phyloP scores from a whole-genome alignment of 371 early-diverging fungal genomes.

The Apophysomyces ossiformis region DNA sequence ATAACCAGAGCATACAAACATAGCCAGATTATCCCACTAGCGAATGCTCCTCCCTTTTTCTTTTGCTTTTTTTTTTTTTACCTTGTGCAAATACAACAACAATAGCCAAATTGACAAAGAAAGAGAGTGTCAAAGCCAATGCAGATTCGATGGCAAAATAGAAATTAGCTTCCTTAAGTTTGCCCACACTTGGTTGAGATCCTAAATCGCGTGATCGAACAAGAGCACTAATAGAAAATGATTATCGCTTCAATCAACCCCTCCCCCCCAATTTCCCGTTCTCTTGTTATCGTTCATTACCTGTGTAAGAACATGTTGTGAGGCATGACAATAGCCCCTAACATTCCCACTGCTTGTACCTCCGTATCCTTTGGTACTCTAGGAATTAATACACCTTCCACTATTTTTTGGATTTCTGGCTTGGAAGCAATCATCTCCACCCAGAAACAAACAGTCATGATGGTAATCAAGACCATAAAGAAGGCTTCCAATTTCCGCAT shows the following conservation, averaged over 20 bases:
- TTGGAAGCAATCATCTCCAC: conserved; percentile 65
- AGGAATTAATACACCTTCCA: conserved; percentile 64
- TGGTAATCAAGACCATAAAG: conserved; percentile 62
- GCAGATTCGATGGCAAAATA: conserved; percentile 70
- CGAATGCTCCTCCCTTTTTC: no score
- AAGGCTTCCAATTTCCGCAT: conserved; percentile 67
- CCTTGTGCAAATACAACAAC: conserved; percentile 70
- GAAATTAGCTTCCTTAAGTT: conserved; percentile 69
- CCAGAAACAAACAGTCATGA: conserved; percentile 75
- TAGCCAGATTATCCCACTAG: no score
- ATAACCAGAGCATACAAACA: no score
- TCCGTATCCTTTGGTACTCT: conserved; percentile 58
- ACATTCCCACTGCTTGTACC: conserved; percentile 70
- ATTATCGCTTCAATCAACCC: background rate
- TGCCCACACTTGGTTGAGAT: conserved; percentile 41
- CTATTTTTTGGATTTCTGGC: conserved; percentile 54
- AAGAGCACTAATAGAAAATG: conserved; percentile 42
- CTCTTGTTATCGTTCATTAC: conserved; percentile 14
- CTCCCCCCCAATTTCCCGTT: background rate
- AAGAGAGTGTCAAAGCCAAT: conserved; percentile 66
- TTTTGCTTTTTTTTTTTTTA: conserved; percentile 3
- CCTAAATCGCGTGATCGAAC: conserved; percentile 66
- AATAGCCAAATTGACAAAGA: conserved; percentile 74
- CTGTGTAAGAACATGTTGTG: conserved; percentile 77
- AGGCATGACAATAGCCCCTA: conserved; percentile 78